A percentile compares a stretch with the other conserved stretches of the same genome.
Conservation (phyloP, 2,329 filamentous ascomycete species). For the Ascocoryne sarcoides region DNA sequence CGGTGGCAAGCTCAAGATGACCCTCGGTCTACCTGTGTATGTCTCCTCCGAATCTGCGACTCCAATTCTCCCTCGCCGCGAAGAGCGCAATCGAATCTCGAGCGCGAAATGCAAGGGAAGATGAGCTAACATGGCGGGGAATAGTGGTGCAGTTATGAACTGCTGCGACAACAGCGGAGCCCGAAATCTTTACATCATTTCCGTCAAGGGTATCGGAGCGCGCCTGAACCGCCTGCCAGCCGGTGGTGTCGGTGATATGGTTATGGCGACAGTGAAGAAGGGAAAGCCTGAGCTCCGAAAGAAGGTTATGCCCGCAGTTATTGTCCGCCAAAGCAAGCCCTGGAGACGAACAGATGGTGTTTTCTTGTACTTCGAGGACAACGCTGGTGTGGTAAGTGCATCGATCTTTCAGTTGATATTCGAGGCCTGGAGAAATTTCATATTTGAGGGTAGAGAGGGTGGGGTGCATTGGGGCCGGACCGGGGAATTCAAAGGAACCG, state of each 20-base stretch:
- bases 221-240: constrained; percentile 96
- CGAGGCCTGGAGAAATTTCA: constrained; percentile 1
- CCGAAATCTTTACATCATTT: constrained; percentile 99
- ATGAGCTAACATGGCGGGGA: constrained; percentile 6
- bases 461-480: too few relatives aligned
- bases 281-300: constrained; percentile 99
- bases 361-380: constrained; percentile 99
- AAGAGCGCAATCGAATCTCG: not conserved
- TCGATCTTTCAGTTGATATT: constrained; percentile 5
- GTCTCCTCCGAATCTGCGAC: constrained; percentile 34
- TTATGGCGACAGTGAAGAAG: constrained; percentile 99
- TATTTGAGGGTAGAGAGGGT: constrained; percentile 1
- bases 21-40: constrained; percentile 99
- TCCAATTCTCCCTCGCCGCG: constrained; percentile 4
- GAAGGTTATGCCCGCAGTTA: constrained; percentile 99
- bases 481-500: too few relatives aligned
- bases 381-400: constrained; percentile 90
- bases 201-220: constrained; percentile 97
- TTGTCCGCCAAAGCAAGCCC: constrained; percentile 97
- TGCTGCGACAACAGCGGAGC: constrained; percentile 99
- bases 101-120: not conserved
- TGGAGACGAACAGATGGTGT: constrained; percentile 98
- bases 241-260: constrained; percentile 98
- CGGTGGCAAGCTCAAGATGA: constrained; percentile 99
- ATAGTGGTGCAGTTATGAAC: constrained; percentile 98